Conservation (phyloP, 495 filamentous ascomycete genomes). For the Coniosporium apollinis region DNA sequence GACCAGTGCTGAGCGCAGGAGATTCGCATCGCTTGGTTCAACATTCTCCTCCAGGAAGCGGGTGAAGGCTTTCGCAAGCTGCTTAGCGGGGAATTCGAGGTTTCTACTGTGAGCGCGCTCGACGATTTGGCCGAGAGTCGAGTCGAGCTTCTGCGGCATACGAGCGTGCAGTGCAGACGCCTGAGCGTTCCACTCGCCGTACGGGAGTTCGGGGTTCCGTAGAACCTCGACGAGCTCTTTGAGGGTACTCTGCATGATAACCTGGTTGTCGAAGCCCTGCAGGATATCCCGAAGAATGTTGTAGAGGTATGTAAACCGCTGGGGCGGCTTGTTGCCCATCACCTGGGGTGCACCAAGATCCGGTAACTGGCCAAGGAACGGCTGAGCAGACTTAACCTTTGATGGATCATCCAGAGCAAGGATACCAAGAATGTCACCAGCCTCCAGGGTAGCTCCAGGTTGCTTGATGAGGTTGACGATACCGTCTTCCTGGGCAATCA, state of each 20-base stretch:
- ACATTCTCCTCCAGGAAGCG: constrained; percentile 87
- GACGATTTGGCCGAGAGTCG: constrained; percentile 62
- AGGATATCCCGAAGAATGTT: constrained; percentile 78
- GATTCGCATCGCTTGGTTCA: constrained; percentile 43
- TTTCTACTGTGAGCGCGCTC: constrained; percentile 62
- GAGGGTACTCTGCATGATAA: constrained; percentile 79
- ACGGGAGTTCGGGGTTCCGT: constrained; percentile 77
- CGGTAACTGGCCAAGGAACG: constrained; percentile 87
- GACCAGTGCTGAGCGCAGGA: constrained; percentile 55
- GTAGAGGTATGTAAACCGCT: constrained; percentile 62
- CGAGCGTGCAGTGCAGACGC: constrained; percentile 87
- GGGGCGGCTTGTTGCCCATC: constrained; percentile 80
- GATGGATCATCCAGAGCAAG: constrained; percentile 90
- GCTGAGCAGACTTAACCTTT: constrained; percentile 89
- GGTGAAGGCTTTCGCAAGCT: constrained; percentile 61
- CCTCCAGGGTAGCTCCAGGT: constrained; percentile 92
- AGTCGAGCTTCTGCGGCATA: constrained; percentile 86
- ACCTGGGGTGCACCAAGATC: constrained; percentile 73
- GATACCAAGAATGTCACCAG: constrained; percentile 97
- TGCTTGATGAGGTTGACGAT: constrained; percentile 98
- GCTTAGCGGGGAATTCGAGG: constrained; percentile 83
- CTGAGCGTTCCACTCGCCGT: constrained; percentile 90
- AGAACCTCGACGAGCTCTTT: constrained; percentile 84
- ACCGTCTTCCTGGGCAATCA: constrained; percentile 92
- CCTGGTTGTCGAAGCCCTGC: constrained; percentile 88